phyloP scores from a whole-genome alignment of 345 rosid genomes.

The Populus davidiana region DNA sequence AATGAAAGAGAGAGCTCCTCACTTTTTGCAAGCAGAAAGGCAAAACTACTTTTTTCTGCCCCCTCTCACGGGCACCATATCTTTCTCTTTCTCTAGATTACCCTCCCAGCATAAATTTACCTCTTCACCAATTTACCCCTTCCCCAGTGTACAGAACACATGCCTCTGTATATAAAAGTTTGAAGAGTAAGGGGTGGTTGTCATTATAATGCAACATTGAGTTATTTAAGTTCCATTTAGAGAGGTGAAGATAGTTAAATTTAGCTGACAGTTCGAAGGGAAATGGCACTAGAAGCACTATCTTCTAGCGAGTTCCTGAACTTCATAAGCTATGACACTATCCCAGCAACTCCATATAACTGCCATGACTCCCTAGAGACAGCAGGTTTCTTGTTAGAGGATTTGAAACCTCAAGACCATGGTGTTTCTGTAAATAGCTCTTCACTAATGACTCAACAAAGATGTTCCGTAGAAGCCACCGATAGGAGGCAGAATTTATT shows the following conservation, averaged over 20 bases:
- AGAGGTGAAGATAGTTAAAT: not conserved
- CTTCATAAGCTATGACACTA: slow-evolving; percentile 59
- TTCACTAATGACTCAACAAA: slow-evolving; percentile 14
- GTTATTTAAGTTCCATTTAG: not conserved
- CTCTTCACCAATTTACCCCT: not conserved
- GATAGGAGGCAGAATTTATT: slow-evolving; percentile 12
- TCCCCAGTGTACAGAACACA: not conserved
- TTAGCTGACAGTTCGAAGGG: not conserved
- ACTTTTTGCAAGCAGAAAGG: slow-evolving; percentile 26
- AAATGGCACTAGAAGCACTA: slow-evolving; percentile 59
- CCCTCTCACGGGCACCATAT: slow-evolving; percentile 40
- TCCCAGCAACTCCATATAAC: slow-evolving; percentile 52
- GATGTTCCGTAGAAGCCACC: slow-evolving; percentile 1
- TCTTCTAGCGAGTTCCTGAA: slow-evolving; percentile 66
- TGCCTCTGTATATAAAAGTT: not conserved
- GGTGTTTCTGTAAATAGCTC: slow-evolving; percentile 21
- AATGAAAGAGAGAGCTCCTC: not conserved
- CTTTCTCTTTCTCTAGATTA: slow-evolving; percentile 2
- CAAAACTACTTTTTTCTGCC: slow-evolving; percentile 21
- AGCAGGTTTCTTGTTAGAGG: slow-evolving; percentile 8
- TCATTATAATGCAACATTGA: slow-evolving; percentile 1
- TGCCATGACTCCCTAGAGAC: slow-evolving; percentile 27
- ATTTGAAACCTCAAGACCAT: slow-evolving; percentile 20
- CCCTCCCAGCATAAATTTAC: not conserved
- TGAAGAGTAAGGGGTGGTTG: not conserved